Evolutionary conservation across 345 rosid species (phyloP), one percentile per base, ranked within the genome.

Genomic region (Raphanus raphanistrum): DNA sequence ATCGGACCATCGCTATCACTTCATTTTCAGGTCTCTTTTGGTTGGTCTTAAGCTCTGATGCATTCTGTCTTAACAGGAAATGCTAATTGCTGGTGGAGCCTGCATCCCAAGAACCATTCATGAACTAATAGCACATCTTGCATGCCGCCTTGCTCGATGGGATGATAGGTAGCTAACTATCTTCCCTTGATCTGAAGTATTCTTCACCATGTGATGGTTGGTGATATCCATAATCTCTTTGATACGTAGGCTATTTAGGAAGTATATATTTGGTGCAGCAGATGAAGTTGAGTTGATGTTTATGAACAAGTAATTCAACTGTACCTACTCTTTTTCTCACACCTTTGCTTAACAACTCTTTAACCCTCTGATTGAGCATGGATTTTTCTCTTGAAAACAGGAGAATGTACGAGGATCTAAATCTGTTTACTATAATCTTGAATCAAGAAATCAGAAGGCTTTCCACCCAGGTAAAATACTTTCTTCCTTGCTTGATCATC

Each of bases 251-350:
- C 76, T 87, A 66, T 89, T 86, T 72, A 83, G 88, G 33, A 87
- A 83, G 74, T 82, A 82, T 45, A 73, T 86, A 73, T 87, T 89
- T 54, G 93, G 90, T 15, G 91, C 83, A 63, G 93, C 93, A 0
- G 91, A 89, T 74, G 91, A 86, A 77, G 76, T 86, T 32, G 93
- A 89, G 73, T 75, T 89, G 84, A 89, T 81, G 88, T 89, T 89
- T 77, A 86, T 87, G 93, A 82, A 89, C 83, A 85, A 87, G 93
- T 89, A 63, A 69, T 71, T 64, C 29, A 21, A 70, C 64, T 38
- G 4, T 31, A 66, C 68, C 69, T 43, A 27, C 17, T 27, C 38
- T 43, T 54, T 63, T 21, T 38, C 61, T 75, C 64, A 63, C 0
- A n/a, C 17, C 62, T 1, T 16, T 57, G 11, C 27, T 62, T 62